These are phyloP conservation scores for Spencermartinsiella europaea DNA, from an alignment of 805 yeast genomes.

Conservation along the genomic window DNA sequence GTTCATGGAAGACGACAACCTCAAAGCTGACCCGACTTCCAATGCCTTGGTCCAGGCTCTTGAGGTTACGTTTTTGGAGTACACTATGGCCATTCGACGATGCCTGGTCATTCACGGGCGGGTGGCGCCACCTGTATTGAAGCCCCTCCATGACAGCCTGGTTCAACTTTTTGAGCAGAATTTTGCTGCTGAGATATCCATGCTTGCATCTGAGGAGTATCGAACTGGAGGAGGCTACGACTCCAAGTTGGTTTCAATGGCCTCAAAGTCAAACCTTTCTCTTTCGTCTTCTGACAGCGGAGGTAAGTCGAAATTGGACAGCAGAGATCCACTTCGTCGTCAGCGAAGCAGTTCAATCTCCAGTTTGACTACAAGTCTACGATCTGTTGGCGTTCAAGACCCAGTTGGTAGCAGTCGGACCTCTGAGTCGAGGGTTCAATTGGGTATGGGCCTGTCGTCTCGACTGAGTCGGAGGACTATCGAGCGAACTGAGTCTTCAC, in stretches of 20 bases:
- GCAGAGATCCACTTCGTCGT: neutral
- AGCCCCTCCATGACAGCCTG: conserved; percentile 62
- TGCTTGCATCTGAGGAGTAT: conserved; percentile 5
- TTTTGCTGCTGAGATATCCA: conserved; percentile 58
- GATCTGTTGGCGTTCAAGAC: neutral
- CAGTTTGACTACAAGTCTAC: neutral
- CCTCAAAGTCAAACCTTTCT: neutral
- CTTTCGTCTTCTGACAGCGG: neutral
- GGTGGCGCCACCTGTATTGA: conserved; percentile 51
- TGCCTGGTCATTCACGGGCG: conserved; percentile 67
- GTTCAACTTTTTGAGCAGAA: conserved; percentile 59
- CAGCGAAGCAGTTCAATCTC: neutral
- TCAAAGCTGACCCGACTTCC: conserved; percentile 19
- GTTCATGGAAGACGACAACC: conserved; percentile 44
- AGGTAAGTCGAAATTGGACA: neutral
- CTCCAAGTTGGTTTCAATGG: neutral
- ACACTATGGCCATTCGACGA: conserved; percentile 57
- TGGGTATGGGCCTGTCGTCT: neutral
- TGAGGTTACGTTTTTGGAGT: conserved; percentile 53
- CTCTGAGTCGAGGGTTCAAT: neutral
- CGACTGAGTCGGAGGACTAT: neutral
- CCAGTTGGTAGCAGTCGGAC: neutral
- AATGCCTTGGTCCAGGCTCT: conserved; percentile 33
- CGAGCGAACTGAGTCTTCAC: neutral
- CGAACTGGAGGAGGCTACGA: neutral